Conservation (phyloP, 2,329 filamentous ascomycete genomes). For the Cordyceps fumosorosea region DNA sequence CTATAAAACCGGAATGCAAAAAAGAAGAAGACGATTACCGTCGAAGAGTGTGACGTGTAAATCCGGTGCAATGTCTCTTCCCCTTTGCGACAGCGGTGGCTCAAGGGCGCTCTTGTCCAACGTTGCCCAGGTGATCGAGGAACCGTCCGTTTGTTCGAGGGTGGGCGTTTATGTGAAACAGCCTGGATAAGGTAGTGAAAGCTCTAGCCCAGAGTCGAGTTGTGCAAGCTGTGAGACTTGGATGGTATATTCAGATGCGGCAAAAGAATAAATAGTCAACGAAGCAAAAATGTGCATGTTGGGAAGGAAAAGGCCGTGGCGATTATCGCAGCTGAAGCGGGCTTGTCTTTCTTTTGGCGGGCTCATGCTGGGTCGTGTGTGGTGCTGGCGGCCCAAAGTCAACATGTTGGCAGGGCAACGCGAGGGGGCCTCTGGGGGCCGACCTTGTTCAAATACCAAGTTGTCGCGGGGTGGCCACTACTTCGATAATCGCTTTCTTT, state of each 20-base stretch:
- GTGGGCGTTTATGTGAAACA: not conserved
- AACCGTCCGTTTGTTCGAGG: not conserved
- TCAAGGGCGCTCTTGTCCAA: not conserved
- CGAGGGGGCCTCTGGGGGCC: not conserved
- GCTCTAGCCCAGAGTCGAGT: not conserved
- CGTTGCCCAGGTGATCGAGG: slow-evolving; percentile 10
- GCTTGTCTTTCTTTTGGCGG: slow-evolving; percentile 2
- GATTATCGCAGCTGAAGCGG: slow-evolving; percentile 9
- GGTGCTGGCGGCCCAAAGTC: slow-evolving; percentile 21
- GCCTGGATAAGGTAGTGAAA: not conserved
- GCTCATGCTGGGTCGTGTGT: slow-evolving; percentile 9
- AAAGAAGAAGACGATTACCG: not conserved
- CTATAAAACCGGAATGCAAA: not conserved
- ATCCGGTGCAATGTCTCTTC: not conserved
- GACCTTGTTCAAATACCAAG: not conserved
- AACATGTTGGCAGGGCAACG: slow-evolving; percentile 32
- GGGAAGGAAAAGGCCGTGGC: slow-evolving; percentile 13
- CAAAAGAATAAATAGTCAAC: not conserved
- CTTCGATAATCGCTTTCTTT: not conserved
- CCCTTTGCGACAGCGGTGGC: not conserved
- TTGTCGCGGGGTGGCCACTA: slow-evolving; percentile 4
- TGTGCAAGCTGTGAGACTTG: not conserved
- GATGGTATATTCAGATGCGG: not conserved
- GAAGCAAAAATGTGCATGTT: slow-evolving; percentile 10
- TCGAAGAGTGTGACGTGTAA: not conserved